Percentiles rank a stretch among this genome's conserved stretches.
phyloP scores from a whole-genome alignment of 805 yeast genomes.

The Metschnikowia picachoensis region DNA sequence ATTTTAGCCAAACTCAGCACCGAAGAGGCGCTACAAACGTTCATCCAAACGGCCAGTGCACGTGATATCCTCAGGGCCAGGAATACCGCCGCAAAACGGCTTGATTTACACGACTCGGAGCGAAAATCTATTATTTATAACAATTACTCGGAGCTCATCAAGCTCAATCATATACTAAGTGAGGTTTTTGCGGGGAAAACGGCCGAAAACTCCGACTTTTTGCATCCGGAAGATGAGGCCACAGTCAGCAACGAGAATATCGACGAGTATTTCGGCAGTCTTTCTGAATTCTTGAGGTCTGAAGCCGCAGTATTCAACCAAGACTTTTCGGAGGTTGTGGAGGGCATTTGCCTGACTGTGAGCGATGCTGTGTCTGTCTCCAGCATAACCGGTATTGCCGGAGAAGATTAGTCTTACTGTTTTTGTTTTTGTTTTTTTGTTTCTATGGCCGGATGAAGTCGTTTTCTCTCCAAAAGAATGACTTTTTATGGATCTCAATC shows the following conservation, averaged over 20 bases:
- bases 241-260: slow-evolving; percentile 8
- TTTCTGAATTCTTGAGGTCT: slow-evolving; percentile 6
- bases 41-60: slow-evolving; percentile 9
- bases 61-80: slow-evolving; percentile 14
- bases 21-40: slow-evolving; percentile 8
- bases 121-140: slow-evolving; percentile 71
- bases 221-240: not conserved
- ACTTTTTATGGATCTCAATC: no score
- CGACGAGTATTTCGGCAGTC: slow-evolving; percentile 8
- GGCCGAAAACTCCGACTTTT: slow-evolving; percentile 3
- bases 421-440: not conserved
- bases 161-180: slow-evolving; percentile 53
- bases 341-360: not conserved
- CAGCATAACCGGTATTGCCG: slow-evolving; percentile 12
- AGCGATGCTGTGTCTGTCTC: slow-evolving; percentile 14
- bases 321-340: slow-evolving; percentile 14
- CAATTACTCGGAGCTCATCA: slow-evolving; percentile 69
- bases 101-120: slow-evolving; percentile 53
- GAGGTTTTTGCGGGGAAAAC: slow-evolving; percentile 7
- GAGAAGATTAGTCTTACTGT: not conserved
- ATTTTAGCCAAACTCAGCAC: slow-evolving; percentile 2
- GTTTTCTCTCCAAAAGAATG: not conserved
- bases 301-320: slow-evolving; percentile 16
- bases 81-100: slow-evolving; percentile 30
- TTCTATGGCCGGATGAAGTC: not conserved